Base-by-base conservation (phyloP, 768 basidiomycete genomes). In the Tylopilus cervinicoccineus region DNA sequence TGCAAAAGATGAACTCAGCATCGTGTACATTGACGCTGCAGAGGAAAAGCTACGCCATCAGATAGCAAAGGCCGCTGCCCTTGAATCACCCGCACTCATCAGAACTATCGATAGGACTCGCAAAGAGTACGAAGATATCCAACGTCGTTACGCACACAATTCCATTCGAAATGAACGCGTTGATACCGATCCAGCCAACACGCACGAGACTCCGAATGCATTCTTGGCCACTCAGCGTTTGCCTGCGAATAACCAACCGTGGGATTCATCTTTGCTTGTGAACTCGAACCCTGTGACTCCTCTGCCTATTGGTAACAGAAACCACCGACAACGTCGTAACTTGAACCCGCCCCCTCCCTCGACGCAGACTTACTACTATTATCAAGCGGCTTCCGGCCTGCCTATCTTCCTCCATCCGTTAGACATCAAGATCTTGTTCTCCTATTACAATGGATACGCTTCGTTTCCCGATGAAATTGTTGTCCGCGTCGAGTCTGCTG, bases 361-460 rank as follows among this genome's bases (percentile, higher is more conserved):
- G 16, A 87, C 88, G 14, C 86, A 90, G 10, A 86, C 91, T 9
- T 99, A 95, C 70, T 93, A 88, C 64, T 99, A 88, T 69, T 99
- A 98, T 66, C 96, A 98, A 66, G 88, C 93, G 16, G 83, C 91
- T 0, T 88, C 90, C 2, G 96, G 96, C 12, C 75, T 88, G 48
- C 88, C 92, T 10, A 77, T 96, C 56, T 99, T 89, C 74, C 80
- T 99, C 11, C 93, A 96, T 60, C 95, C 95, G 3, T 78, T 99
- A 26, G 95, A 99, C 64, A 97, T 96, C 69, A 87, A 84, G 69
- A 92, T 96, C 52, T 76, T 99, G 22, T 74, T 93, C 36, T 79
- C 90, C 12, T 86, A 94, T 63, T 97, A 84, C 68, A 76, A 76
- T 60, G 76, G 75, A 53, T 97, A 97, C 59, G 70, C 84, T 1